Base-by-base conservation (phyloP, 768 basidiomycete species). In the Pleurotus pulmonarius region DNA sequence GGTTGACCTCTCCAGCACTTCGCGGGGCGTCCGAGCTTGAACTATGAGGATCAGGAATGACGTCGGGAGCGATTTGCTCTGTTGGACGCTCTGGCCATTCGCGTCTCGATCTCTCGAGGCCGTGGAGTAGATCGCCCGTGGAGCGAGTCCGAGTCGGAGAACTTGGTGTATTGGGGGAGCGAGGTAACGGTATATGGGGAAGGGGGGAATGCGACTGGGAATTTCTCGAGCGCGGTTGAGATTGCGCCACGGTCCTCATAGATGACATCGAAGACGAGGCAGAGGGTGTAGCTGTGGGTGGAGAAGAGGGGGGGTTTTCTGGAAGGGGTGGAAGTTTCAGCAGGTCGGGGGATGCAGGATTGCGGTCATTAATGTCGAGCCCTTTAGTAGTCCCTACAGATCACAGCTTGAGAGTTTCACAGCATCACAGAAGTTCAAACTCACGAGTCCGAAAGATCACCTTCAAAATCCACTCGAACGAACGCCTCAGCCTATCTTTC, bases 401-500 rank as follows among this genome's bases (percentile, higher is more conserved):
- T 57, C 55, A 51, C 29, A 39, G 55, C 24, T 41, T 41, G 47
- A n/a, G 40, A 20, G 39, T 60, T n/a, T 39, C 20, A 44, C 41
- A 24, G 46, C 11, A 16, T 49, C 37, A 24, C 34, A 29, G 49
- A 25, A 18, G 7, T 53, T 44, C 49, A 26, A 29, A 62, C 24
- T 69, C 75, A 61, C 60, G 80, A 79, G 70, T 68, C 43, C 82
- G 79, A 52, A 82, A 70, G 20, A 90, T 81, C 4, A 84, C 81
- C 65, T 80, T 82, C 57, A 93, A 67, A n/a, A 94, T 67, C 75
- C 82, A 94, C 40, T 83, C 81, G 66, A 94, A 91, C 0, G 82
- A 81, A 46, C 79, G 79, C 54, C 85, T 82, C 74, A 94, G 88
- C 73, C 88, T 91, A 41, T 76, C 75, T 65, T 82, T 86, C 11